Conservation (phyloP, 331 rosid species). For the Quercus phellos region DNA sequence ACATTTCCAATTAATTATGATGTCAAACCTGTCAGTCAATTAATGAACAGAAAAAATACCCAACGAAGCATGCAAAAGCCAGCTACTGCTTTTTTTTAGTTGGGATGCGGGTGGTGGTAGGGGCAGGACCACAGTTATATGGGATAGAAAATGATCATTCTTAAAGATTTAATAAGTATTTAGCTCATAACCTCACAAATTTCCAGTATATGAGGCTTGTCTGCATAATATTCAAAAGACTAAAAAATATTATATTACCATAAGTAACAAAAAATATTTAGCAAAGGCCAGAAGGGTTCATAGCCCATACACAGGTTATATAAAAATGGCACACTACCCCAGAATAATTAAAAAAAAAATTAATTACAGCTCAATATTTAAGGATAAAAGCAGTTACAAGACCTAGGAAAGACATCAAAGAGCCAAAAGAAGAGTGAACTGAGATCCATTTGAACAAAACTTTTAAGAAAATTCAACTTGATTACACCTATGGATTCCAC, state of each 20-base stretch:
- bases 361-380: background rate
- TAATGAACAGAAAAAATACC: background rate
- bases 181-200: background rate
- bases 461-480: background rate
- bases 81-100: background rate
- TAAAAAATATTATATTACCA: background rate
- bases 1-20: background rate
- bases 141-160: background rate
- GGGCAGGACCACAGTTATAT: background rate
- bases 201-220: background rate
- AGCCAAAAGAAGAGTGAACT: background rate
- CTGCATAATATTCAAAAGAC: background rate
- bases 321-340: background rate
- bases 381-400: background rate
- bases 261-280: background rate
- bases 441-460: background rate
- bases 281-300: background rate
- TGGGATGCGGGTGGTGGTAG: background rate
- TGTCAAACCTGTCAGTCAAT: background rate
- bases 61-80: background rate
- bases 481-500: background rate
- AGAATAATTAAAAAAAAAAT: background rate
- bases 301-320: background rate
- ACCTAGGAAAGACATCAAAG: background rate
- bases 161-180: background rate